Evolutionary conservation across 768 basidiomycete genomes (phyloP).

Genomic region (Cystoderma amianthinum): DNA sequence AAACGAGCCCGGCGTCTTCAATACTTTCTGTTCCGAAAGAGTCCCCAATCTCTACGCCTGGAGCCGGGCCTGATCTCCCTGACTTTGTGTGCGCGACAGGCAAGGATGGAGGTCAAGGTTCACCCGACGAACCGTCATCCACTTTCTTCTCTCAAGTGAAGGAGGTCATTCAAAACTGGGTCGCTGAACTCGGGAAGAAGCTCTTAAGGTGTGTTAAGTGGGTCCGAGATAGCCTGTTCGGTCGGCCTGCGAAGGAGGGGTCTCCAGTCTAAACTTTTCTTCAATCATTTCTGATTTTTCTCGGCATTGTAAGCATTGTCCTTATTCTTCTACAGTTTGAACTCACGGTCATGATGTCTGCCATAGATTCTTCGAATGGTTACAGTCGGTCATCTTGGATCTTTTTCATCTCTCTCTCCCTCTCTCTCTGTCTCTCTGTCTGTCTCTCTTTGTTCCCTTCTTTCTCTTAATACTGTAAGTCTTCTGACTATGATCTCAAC

Average conservation of each 20-base stretch:
- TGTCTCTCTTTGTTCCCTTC: no score
- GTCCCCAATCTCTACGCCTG: background rate
- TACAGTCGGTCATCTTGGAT: no score
- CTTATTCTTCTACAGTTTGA: no score
- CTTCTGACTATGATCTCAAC: no score
- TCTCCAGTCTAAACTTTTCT: conserved; percentile 1
- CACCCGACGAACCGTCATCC: background rate
- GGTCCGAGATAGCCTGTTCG: background rate
- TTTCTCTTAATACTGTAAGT: no score
- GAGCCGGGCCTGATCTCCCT: background rate
- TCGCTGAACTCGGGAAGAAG: background rate
- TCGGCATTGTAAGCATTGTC: no score
- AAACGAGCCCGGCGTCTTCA: background rate
- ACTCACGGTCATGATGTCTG: no score
- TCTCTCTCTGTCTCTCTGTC: no score
- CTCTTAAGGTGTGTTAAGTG: background rate
- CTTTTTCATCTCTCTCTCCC: background rate
- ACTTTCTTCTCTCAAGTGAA: background rate
- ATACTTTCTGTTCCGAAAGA: background rate
- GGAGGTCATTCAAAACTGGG: background rate
- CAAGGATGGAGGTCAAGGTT: no score
- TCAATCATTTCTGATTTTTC: no score
- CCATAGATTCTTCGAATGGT: no score
- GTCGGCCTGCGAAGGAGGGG: background rate
- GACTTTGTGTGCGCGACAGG: no score